Evolutionary conservation across 345 rosid species (phyloP), one percentile per base, ranked within the genome.

Genomic region (Sisymbrium irio): DNA sequence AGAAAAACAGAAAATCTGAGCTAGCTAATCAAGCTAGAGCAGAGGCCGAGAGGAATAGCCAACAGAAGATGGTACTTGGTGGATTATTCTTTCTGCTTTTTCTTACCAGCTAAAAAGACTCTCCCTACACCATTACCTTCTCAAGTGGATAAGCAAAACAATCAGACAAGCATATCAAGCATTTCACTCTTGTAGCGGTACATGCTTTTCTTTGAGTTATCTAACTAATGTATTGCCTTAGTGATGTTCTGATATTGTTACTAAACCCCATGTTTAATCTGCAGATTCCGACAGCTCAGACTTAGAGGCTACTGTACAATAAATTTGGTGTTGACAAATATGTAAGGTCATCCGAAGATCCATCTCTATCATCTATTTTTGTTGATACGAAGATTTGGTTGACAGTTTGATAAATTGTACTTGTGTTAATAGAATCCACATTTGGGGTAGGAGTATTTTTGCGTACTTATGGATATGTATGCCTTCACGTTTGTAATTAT

Each of bases 111-210:
- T 77, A 88, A 80, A 77, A 83, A 79, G 79, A 87, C 79, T 61
- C 81, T 78, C 49, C 73, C 88, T 15, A 69, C 83, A 10, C 66
- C 47, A 6, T 18, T 76, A 19, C 44, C 87, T 54, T 80, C 75
- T 77, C 89, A 77, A 79, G 85, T 39, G 59, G 92, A 81, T 68
- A 86, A 79, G 75, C 90, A 83, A 45, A 87, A 79, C 20, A 82
- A 84, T 63, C 84, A 87, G 72, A 78, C 84, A 37, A 90, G 87
- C 81, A 83, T 87, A 80, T 90, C 99, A 14, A 92, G 96, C 82
- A 92, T 97, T 77, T 94, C 99, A 61, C 69, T 95, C 99, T 79
- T 92, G 97, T 63, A 95, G 98, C 79, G 99, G 99, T 95, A 94
- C 65, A 18, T 65, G 9, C 30, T 36, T 32, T 42, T 47, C 22